Conservation (phyloP, 306 rosid species). For the Macrotyloma uniflorum region DNA sequence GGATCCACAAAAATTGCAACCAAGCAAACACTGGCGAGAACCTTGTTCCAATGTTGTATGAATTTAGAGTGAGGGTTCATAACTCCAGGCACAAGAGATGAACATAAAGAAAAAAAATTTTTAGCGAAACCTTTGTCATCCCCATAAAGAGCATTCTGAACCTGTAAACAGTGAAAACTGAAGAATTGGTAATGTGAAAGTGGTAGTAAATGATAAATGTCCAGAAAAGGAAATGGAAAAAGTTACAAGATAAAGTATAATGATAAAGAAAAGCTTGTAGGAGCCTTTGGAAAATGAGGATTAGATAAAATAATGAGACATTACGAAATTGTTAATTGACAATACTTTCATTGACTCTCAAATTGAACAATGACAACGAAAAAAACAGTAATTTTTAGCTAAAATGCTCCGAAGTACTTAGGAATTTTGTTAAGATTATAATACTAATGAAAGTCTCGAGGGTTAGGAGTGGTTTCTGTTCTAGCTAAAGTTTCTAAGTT, state of each 20-base stretch:
- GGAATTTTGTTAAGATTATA: not conserved
- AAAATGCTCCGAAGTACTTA: not conserved
- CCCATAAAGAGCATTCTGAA: constrained; percentile 71
- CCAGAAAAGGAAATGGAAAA: constrained; percentile 5
- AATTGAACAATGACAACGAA: not conserved
- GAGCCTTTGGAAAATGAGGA: not conserved
- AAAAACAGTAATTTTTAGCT: not conserved
- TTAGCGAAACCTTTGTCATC: constrained; percentile 71
- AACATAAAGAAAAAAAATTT: constrained; percentile 51
- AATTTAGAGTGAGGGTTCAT: constrained; percentile 79
- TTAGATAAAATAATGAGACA: not conserved
- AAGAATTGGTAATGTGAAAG: not conserved
- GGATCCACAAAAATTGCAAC: constrained; percentile 84
- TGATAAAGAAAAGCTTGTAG: not conserved
- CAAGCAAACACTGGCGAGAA: constrained; percentile 69
- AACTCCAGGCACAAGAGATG: constrained; percentile 66
- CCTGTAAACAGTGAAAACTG: constrained; percentile 43
- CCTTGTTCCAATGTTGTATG: constrained; percentile 71
- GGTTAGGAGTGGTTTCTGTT: not conserved
- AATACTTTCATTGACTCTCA: not conserved
- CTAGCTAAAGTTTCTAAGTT: too few relatives aligned
- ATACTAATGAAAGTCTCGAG: not conserved
- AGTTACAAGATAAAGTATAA: constrained; percentile 16
- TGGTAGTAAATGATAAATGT: not conserved
- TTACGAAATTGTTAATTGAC: not conserved